These are phyloP conservation scores for Mucor piriformis DNA, from an alignment of 371 early-diverging fungal genomes.

Conservation along the genomic window DNA sequence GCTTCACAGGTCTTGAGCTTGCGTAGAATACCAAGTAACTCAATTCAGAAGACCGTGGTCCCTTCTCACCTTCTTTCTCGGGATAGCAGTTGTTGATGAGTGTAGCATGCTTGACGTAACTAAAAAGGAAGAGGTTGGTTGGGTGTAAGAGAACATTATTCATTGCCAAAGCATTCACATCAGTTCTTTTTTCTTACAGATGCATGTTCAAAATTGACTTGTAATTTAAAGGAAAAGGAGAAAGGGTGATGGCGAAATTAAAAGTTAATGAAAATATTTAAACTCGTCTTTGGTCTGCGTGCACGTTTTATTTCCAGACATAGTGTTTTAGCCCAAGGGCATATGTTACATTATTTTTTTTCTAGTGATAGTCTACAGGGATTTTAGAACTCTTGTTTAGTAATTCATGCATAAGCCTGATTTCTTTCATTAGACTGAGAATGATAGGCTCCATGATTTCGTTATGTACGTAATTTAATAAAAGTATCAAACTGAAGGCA, in stretches of 20 bases:
- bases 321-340: no score
- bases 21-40: conserved; percentile 91
- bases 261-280: conserved; percentile 2
- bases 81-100: conserved; percentile 94
- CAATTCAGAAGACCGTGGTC: conserved; percentile 81
- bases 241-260: conserved; percentile 10
- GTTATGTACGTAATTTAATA: no score
- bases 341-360: neutral
- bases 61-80: conserved; percentile 76
- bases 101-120: conserved; percentile 87
- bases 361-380: neutral
- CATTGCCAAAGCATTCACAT: neutral
- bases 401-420: no score
- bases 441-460: no score
- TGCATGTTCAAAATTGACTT: conserved; percentile 27
- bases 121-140: conserved; percentile 5
- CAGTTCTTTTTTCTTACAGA: conserved; percentile 31
- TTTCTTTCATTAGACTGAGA: no score
- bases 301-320: neutral
- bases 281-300: neutral
- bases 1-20: conserved; percentile 87
- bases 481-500: no score
- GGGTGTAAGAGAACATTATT: neutral
- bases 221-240: neutral
- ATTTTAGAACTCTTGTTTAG: no score